phyloP scores from a whole-genome alignment of 2,329 filamentous ascomycete species.

The Talaromyces marneffei region DNA sequence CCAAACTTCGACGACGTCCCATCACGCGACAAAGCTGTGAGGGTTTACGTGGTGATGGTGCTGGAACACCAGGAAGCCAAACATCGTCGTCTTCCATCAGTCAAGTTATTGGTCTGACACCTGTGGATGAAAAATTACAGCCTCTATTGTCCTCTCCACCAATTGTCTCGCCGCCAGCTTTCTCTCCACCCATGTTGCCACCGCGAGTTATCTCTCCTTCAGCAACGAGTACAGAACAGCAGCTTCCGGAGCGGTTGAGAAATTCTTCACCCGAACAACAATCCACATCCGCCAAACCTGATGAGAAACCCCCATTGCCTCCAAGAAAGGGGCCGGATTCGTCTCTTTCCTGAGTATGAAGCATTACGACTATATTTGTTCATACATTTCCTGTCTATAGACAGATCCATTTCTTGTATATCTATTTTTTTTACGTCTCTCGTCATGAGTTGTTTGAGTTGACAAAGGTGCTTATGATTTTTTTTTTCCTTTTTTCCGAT shows the following conservation, averaged over 20 bases:
- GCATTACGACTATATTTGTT: background rate
- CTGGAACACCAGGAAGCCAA: conserved; percentile 22
- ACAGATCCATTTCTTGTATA: background rate
- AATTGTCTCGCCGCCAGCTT: background rate
- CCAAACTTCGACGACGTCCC: conserved; percentile 25
- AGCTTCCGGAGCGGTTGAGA: conserved; percentile 4
- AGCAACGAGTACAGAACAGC: background rate
- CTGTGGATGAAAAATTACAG: conserved; percentile 8
- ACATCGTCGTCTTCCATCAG: conserved; percentile 26
- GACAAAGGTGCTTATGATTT: background rate
- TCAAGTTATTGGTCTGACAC: conserved; percentile 13
- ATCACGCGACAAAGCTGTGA: conserved; percentile 26
- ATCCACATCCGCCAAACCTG: background rate
- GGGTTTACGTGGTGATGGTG: conserved; percentile 22
- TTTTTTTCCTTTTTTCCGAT: too few relatives aligned
- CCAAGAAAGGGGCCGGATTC: background rate
- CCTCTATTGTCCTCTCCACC: background rate
- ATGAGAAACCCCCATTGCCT: background rate
- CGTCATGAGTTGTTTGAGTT: background rate
- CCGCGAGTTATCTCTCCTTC: background rate
- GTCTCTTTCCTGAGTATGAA: background rate
- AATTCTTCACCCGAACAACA: background rate
- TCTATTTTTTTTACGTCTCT: background rate
- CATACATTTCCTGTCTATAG: background rate
- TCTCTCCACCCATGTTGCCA: background rate